Percentiles rank a stretch among this genome's conserved stretches.
These are phyloP conservation scores for Aspergillus udagawae DNA, from an alignment of 2,329 filamentous ascomycete species.

Conservation along the genomic window DNA sequence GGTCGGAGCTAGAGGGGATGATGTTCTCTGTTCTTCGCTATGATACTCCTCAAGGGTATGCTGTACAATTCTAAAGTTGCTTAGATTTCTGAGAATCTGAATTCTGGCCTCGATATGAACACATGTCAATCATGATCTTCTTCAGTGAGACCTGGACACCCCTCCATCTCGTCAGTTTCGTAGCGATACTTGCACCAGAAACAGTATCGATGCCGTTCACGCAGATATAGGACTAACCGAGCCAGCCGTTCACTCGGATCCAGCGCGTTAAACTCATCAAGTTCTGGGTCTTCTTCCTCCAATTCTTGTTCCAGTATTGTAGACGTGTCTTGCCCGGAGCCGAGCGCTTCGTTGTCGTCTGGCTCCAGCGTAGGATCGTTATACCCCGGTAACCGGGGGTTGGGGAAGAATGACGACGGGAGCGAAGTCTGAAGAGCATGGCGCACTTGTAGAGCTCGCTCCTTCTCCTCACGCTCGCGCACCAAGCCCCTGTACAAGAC, in stretches of 20 bases:
- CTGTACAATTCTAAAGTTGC: neutral
- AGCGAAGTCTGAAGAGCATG: constrained; percentile 31
- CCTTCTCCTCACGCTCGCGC: constrained; percentile 62
- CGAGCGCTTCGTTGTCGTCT: constrained; percentile 68
- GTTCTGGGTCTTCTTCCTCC: constrained; percentile 70
- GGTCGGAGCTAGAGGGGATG: neutral
- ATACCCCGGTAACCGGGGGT: constrained; percentile 57
- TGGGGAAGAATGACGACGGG: constrained; percentile 33
- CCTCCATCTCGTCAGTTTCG: constrained; percentile 67
- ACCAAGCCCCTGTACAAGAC: constrained; percentile 76
- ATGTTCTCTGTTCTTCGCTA: constrained; percentile 4
- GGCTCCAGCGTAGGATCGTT: constrained; percentile 66
- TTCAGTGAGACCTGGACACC: constrained; percentile 82
- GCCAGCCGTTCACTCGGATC: constrained; percentile 63
- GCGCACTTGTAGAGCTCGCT: constrained; percentile 30
- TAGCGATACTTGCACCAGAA: constrained; percentile 95
- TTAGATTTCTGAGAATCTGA: constrained; percentile 2
- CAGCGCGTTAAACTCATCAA: constrained; percentile 73
- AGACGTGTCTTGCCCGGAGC: constrained; percentile 47
- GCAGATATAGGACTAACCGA: constrained; percentile 64
- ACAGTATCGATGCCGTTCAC: constrained; percentile 74
- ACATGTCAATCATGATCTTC: constrained; percentile 66
- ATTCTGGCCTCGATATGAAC: neutral
- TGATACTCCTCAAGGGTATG: neutral
- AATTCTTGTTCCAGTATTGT: constrained; percentile 50